These are phyloP conservation scores for Microthlaspi erraticum DNA, from an alignment of 345 rosid genomes.

Conservation along the genomic window DNA sequence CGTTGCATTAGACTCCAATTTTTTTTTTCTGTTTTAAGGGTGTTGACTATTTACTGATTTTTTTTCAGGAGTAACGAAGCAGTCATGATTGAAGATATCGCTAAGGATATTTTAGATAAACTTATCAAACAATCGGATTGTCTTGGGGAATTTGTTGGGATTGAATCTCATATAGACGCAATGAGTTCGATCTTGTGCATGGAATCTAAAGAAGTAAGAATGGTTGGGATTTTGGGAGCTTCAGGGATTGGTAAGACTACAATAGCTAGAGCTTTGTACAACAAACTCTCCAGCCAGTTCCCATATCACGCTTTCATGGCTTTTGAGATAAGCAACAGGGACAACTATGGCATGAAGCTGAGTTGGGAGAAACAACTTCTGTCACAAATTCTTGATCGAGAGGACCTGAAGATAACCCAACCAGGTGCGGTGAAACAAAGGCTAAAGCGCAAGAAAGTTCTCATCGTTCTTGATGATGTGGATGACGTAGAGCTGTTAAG, in stretches of 20 bases:
- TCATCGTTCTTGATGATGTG: conserved; percentile 8
- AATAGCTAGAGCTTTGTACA: conserved; percentile 42
- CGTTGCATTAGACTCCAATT: too few relatives aligned
- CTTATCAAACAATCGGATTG: neutral
- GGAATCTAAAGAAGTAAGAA: neutral
- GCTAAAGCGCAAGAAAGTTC: conserved; percentile 10
- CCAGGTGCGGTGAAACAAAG: conserved; percentile 18
- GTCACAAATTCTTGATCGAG: conserved; percentile 38
- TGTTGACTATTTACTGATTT: too few relatives aligned
- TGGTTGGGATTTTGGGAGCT: conserved; percentile 46
- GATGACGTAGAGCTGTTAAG: neutral
- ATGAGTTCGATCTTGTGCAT: neutral
- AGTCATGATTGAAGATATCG: conserved; percentile 19
- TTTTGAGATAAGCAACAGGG: neutral
- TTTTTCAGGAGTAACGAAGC: conserved; percentile 14
- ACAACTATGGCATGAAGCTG: conserved; percentile 30
- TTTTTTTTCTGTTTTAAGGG: too few relatives aligned
- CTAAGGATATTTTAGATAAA: conserved; percentile 20
- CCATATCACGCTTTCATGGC: neutral
- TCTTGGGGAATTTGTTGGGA: conserved; percentile 29
- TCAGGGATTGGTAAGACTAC: conserved; percentile 59
- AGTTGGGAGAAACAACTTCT: conserved; percentile 46
- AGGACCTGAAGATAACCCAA: neutral
- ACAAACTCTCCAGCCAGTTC: neutral
- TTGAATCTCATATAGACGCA: conserved; percentile 22